These are phyloP conservation scores for Gliomastix tumulicola DNA, from an alignment of 2,329 filamentous ascomycete species.

Conservation along the genomic window DNA sequence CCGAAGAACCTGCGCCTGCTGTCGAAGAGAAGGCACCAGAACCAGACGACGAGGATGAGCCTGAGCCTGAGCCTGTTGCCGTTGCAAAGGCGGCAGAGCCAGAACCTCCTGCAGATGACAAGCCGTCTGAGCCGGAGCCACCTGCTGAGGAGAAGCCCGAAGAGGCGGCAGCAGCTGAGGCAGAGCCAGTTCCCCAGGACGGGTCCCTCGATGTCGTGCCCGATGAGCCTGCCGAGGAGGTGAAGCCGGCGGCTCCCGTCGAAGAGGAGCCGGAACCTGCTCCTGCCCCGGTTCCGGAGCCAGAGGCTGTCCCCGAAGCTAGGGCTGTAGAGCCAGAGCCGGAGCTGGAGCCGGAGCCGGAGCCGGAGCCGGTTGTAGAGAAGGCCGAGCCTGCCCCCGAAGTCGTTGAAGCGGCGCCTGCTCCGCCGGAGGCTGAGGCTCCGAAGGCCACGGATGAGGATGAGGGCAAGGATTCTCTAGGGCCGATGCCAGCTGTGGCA, in stretches of 20 bases:
- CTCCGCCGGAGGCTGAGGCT: no score
- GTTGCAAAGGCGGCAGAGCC: slow-evolving; percentile 1
- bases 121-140: slow-evolving; percentile 4
- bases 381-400: no score
- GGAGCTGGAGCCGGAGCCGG: no score
- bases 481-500: slow-evolving; percentile 26
- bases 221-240: slow-evolving; percentile 3
- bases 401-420: no score
- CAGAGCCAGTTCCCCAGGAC: neutral
- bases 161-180: slow-evolving; percentile 8
- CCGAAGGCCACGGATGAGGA: slow-evolving; percentile 16
- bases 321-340: no score
- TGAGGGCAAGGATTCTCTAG: slow-evolving; percentile 30
- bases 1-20: slow-evolving; percentile 5
- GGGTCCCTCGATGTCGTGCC: no score
- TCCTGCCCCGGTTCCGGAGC: no score
- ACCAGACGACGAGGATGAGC: slow-evolving; percentile 1
- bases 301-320: no score
- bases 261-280: slow-evolving; percentile 2
- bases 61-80: slow-evolving; percentile 1
- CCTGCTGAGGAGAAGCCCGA: slow-evolving; percentile 3
- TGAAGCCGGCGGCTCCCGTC: slow-evolving; percentile 2
- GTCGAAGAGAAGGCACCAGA: slow-evolving; percentile 3
- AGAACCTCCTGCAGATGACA: neutral
- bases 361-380: no score